Evolutionary conservation across 2,329 filamentous ascomycete species (phyloP).

Genomic region (Talaromyces sp.): DNA sequence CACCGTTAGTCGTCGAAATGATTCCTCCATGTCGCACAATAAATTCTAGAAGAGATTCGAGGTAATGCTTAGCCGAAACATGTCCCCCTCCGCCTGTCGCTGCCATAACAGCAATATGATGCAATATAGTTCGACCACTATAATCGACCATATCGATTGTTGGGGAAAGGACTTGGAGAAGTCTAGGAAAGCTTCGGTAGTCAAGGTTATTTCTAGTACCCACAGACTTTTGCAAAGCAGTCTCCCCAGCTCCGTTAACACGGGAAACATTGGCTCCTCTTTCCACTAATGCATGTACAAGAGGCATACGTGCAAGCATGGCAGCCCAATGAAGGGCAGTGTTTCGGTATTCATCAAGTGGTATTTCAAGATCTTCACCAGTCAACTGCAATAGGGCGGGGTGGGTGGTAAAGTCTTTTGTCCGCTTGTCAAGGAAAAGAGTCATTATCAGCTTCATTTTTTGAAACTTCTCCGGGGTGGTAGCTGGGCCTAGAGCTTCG

Average conservation of each 20-base stretch:
- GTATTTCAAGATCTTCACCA: conserved; percentile 83
- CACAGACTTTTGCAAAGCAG: conserved; percentile 88
- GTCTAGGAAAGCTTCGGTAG: conserved; percentile 82
- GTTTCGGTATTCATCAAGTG: conserved; percentile 81
- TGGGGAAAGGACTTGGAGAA: conserved; percentile 83
- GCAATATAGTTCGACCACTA: conserved; percentile 86
- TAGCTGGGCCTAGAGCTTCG: conserved; percentile 54
- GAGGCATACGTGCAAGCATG: conserved; percentile 80
- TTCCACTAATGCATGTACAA: conserved; percentile 78
- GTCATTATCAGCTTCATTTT: conserved; percentile 82
- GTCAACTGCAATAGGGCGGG: conserved; percentile 76
- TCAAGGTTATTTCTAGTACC: conserved; percentile 94
- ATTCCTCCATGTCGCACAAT: conserved; percentile 81
- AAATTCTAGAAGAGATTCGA: conserved; percentile 92
- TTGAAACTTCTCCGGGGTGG: conserved; percentile 68
- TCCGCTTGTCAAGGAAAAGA: conserved; percentile 74
- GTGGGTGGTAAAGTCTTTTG: conserved; percentile 72
- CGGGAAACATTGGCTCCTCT: conserved; percentile 86
- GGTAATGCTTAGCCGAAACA: conserved; percentile 85
- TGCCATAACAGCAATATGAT: conserved; percentile 94
- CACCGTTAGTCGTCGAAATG: conserved; percentile 44
- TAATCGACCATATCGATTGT: conserved; percentile 90
- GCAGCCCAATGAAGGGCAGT: conserved; percentile 96
- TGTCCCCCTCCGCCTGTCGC: conserved; percentile 91
- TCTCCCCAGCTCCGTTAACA: conserved; percentile 87